phyloP scores from a whole-genome alignment of 2,329 filamentous ascomycete species.

The Fusarium redolens region DNA sequence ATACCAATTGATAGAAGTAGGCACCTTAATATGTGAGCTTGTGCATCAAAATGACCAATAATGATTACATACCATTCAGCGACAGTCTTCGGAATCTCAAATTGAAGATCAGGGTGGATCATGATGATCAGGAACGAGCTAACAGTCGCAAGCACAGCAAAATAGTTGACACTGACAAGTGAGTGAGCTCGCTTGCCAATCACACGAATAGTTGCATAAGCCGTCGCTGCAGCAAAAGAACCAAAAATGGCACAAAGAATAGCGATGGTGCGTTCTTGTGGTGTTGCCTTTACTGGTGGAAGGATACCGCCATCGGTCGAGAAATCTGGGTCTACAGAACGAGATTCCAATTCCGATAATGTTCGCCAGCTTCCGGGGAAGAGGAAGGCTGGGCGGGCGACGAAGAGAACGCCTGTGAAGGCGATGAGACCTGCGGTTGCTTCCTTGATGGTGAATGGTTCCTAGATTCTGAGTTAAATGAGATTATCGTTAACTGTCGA shows the following conservation, averaged over 20 bases:
- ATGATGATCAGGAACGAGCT: conserved; percentile 72
- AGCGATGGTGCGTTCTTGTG: conserved; percentile 72
- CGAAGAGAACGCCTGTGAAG: conserved; percentile 78
- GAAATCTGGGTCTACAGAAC: conserved; percentile 5
- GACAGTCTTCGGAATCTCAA: conserved; percentile 49
- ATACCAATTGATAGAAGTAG: conserved; percentile 71
- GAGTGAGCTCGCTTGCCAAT: conserved; percentile 81
- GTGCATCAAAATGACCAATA: accelerated
- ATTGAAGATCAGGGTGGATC: conserved; percentile 54
- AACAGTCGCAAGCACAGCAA: conserved; percentile 73
- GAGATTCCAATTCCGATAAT: not conserved
- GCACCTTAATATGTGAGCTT: conserved; percentile 55
- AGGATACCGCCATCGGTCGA: conserved; percentile 39
- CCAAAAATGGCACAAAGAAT: conserved; percentile 75
- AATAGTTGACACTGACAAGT: conserved; percentile 82
- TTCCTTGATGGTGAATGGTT: conserved; percentile 78
- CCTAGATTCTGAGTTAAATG: conserved; percentile 52
- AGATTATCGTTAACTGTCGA: accelerated
- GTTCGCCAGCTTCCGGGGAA: conserved; percentile 52
- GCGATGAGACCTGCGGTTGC: conserved; percentile 76
- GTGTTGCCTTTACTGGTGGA: conserved; percentile 54
- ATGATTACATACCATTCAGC: conserved; percentile 43
- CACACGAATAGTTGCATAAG: conserved; percentile 78
- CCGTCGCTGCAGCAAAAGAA: conserved; percentile 74
- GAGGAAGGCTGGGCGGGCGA: conserved; percentile 74